Base-by-base conservation (phyloP, 805 yeast species). In the Groenewaldozyma salmanticensis region DNA sequence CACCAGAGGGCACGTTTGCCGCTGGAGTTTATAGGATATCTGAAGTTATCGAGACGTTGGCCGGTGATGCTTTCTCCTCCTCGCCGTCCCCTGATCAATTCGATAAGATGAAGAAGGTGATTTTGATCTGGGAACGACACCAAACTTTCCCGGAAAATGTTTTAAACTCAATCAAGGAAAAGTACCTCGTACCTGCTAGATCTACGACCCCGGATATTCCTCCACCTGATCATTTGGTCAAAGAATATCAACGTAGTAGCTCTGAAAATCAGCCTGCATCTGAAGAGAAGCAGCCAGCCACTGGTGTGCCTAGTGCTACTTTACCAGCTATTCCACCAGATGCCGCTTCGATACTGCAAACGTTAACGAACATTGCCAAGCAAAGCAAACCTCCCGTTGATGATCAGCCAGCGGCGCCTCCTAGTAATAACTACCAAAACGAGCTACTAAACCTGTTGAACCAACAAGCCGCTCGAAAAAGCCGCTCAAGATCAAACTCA, bases 101-200 rank as follows among this genome's bases (percentile, higher is more conserved):
- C 57, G 86, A 77, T 44, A 92, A 88, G 60, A 75, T 87, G 52
- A 68, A 78, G 53, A 90, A 87, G 62, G 70, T 92, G 51, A 73
- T 92, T 50, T 95, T 85, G 48, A 88, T 92, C 53, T 92, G 98
- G 98, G 84, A 77, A 51, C 77, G 84, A 49, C 81, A 87, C 29
- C 77, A 75, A 33, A 81, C 95, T 13, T 90, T 92, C 63, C 68
- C 69, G 42, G 72, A 74, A 33, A 67, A 69, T 32, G 64, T 70
- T 24, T 65, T 92, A 42, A 61, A 69, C 35, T 57, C 70, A 16
- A 71, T 85, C 44, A 74, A 79, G 56, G 60, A 67, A 9, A 78
- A 73, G 54, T 74, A 74, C 58, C 81, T 80, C 53, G 49, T 48
- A 20, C 52, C 53, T 15, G 57, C 54, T 17, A 54, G 51, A 38